Evolutionary conservation across 345 rosid species (phyloP).

Genomic region (Citrus unshiu): DNA sequence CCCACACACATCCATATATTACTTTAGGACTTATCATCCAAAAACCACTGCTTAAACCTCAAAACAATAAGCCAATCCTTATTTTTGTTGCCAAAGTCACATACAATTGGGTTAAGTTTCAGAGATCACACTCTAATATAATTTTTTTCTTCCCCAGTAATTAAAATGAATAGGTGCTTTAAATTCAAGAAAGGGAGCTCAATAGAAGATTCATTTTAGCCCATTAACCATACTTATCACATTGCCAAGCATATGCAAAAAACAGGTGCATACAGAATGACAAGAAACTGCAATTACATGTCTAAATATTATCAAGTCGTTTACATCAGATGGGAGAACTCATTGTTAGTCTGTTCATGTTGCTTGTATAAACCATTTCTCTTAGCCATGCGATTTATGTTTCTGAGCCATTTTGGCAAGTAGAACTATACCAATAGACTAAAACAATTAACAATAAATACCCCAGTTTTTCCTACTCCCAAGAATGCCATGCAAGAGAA

Average conservation of each 20-base stretch:
- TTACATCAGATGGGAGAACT: not conserved
- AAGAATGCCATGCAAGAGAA: slow-evolving; percentile 87
- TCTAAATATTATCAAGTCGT: not conserved
- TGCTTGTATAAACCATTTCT: fast-evolving
- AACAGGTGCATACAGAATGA: not conserved
- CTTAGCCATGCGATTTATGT: too few species aligned
- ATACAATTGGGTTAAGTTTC: not conserved
- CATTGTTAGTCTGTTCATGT: too few species aligned
- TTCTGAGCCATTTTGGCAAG: not conserved
- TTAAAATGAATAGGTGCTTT: not conserved
- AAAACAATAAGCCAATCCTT: too few species aligned
- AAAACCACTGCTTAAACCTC: not conserved
- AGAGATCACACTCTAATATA: not conserved
- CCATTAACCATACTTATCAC: too few species aligned
- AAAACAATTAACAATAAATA: slow-evolving; percentile 22
- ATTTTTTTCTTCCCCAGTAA: too few species aligned
- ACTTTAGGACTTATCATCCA: not conserved
- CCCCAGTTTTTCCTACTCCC: slow-evolving; percentile 96
- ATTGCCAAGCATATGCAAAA: not conserved
- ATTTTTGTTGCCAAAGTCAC: not conserved
- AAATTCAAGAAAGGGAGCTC: not conserved
- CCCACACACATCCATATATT: not conserved
- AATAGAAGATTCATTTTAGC: not conserved
- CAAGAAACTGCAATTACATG: not conserved
- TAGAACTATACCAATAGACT: not conserved